Evolutionary conservation across 495 filamentous ascomycete genomes (phyloP), one percentile per base, ranked within the genome.

Genomic region (Corynascus novoguineensis): DNA sequence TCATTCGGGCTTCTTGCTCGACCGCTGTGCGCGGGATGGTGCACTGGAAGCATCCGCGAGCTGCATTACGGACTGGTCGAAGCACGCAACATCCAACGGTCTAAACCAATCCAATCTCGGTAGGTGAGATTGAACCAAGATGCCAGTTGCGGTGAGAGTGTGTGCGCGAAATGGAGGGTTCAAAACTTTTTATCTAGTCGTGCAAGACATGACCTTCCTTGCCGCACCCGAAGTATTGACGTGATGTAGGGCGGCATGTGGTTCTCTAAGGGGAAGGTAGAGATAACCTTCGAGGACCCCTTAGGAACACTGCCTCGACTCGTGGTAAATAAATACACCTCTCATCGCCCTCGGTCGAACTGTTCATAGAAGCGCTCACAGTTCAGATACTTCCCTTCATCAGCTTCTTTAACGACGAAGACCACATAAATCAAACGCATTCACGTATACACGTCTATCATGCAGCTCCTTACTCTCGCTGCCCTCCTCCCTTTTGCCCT

Each of bases 401-500:
- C 38, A 41, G 17, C 40, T 21, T 22, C 40, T 7, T 44, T 12
- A n/a, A n/a, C n/a, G n/a, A n/a, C 15, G 8, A 9, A 28, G 31
- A n/a, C 40, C 21, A 2, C 40, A 41, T 53, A 19, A 44, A 45
- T 3, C 25, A 11, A 53, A 10, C 12, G n/a, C n/a, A n/a, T n/a
- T n/a, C n/a, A n/a, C n/a, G n/a, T n/a, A n/a, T n/a, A n/a, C n/a
- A n/a, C n/a, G n/a, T n/a, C 32, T 51, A 55, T 7, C 28, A 67
- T 61, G 54, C 60, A 62, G 25, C 45, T 59, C 57, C 28, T 67
- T 49, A 38, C 53, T 35, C 32, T 48, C 37, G 55, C 58, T 9
- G 22, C 62, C 24, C 47, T 65, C 24, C 57, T 67, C 10, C 60
- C 61, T 28, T 54, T 64, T 22, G 60, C 60, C 12, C 48, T 65